Evolutionary conservation across 2,329 filamentous ascomycete species (phyloP), one percentile per base, ranked within the genome.

Genomic region (Ophiocordyceps camponoti-leonardi): DNA sequence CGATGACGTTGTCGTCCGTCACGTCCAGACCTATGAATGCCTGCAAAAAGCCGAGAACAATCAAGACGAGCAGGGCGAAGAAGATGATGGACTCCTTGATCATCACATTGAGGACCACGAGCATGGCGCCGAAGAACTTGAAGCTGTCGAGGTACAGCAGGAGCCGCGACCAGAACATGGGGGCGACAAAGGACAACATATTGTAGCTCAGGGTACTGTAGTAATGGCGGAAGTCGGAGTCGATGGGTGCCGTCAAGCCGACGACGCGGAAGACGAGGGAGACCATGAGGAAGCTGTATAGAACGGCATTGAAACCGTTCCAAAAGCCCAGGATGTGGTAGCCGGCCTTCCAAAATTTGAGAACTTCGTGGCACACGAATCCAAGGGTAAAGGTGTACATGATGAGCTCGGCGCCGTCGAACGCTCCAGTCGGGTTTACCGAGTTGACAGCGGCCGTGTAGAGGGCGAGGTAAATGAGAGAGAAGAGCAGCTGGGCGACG

Each of bases 71-170:
- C 18, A 98, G 71, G 1, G 88, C 86, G 57, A 98, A 98, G 70
- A 98, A 98, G 51, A 96, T 96, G 53, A 95, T 70, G 0, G 85
- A 93, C 62, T 90, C 83, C 57, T 86, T 86, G 83, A 90, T 88
- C 84, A 90, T 88, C 44, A 88, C 83, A 61, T 96, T 94, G 41
- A 98, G 70, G 2, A 98, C 88, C 2, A 98, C 90, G 1, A 98
- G 75, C 92, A 98, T 98, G 44, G 90, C 87, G 22, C 92, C 92
- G 56, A 98, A 98, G 69, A 98, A 98, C 46, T 85, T 80, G 71
- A 94, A 77, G 31, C 83, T 86, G 63, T 98, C 92, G 18, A 98
- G 76, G 58, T 95, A 98, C 7, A 98, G 75, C 50, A 98, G 67
- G 48, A 98, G 72, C 5, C 92, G 83, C 58, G 81, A 83, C 90